Evolutionary conservation across 345 rosid species (phyloP).

Genomic region (Eucalyptus curtisii): DNA sequence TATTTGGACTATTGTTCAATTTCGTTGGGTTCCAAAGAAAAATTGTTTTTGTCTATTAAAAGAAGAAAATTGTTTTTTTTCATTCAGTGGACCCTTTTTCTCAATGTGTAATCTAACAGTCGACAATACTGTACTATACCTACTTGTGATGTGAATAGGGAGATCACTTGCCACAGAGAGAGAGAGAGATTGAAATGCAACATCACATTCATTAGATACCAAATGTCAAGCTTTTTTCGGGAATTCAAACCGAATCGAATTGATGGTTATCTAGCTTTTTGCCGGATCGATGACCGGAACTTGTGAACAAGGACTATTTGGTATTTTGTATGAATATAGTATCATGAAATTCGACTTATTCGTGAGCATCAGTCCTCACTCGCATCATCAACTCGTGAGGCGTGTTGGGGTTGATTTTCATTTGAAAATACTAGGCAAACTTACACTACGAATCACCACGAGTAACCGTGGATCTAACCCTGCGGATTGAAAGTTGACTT

Average conservation of each 20-base stretch:
- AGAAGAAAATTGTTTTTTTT: too few relatives aligned
- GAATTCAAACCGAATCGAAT: background rate
- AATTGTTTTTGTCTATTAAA: too few relatives aligned
- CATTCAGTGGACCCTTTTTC: background rate
- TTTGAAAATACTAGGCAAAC: too few relatives aligned
- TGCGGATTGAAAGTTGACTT: background rate
- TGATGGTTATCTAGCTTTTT: background rate
- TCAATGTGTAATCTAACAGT: too few relatives aligned
- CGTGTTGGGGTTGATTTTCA: background rate
- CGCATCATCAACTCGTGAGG: background rate
- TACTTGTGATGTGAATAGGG: too few relatives aligned
- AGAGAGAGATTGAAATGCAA: too few relatives aligned
- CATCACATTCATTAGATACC: too few relatives aligned
- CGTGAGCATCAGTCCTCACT: background rate
- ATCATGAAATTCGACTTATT: background rate
- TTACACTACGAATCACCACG: background rate
- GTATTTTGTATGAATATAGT: background rate
- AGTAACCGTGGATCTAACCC: background rate
- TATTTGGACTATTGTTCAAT: background rate
- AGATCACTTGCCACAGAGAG: too few relatives aligned
- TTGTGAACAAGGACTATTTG: background rate
- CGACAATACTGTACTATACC: too few relatives aligned
- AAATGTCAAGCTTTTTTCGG: background rate
- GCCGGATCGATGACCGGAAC: background rate
- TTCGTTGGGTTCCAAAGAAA: too few relatives aligned